These are phyloP conservation scores for Colletotrichum aenigma DNA, from an alignment of 2,329 filamentous ascomycete genomes.

Conservation along the genomic window DNA sequence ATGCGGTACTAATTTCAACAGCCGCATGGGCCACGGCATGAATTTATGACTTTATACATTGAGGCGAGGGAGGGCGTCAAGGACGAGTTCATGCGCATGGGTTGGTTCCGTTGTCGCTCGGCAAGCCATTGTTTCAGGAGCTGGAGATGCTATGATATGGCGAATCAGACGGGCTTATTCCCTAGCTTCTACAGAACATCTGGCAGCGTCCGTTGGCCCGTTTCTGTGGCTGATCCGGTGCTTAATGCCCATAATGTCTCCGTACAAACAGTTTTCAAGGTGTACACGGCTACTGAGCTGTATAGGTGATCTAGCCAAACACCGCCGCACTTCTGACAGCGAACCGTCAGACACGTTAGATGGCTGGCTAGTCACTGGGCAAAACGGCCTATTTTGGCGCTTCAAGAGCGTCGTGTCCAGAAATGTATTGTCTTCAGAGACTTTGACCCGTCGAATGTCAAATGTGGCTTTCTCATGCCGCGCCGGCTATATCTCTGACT, in stretches of 20 bases:
- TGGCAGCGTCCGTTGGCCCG: neutral
- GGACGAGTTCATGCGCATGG: neutral
- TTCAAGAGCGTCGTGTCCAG: neutral
- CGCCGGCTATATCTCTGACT: neutral
- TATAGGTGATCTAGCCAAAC: neutral
- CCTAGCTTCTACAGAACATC: neutral
- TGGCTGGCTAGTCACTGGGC: neutral
- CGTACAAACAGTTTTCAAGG: neutral
- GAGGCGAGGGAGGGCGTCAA: neutral
- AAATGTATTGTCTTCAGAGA: neutral
- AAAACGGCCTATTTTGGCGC: neutral
- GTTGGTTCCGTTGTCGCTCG: neutral
- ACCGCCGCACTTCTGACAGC: neutral
- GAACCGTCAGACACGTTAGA: neutral
- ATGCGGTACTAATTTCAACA: neutral
- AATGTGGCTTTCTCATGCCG: neutral
- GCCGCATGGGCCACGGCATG: neutral
- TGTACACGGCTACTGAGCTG: neutral
- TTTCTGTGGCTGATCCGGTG: neutral
- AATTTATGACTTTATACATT: neutral
- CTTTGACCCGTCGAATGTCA: neutral
- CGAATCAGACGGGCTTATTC: neutral
- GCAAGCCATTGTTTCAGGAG: neutral
- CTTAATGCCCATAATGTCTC: neutral
- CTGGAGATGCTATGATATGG: neutral